Conservation (phyloP, 768 basidiomycete species). For the Phaeolepiota aurea region DNA sequence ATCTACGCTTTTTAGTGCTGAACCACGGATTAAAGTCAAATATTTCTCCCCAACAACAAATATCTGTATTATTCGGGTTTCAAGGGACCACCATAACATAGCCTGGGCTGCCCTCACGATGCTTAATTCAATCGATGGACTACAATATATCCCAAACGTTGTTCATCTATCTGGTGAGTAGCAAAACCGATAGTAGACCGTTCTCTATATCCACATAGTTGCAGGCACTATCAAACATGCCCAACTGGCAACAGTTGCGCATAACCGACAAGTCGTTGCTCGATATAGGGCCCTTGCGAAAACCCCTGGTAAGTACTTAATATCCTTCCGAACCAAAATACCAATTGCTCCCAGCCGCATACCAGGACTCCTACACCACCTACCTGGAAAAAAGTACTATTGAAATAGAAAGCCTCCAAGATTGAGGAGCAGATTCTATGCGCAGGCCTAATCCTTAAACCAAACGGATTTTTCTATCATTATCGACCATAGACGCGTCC, state of each 20-base stretch:
- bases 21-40: conserved; percentile 43
- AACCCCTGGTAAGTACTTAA: conserved; percentile 33
- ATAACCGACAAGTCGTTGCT: conserved; percentile 67
- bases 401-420: conserved; percentile 62
- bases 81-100: conserved; percentile 69
- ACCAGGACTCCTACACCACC: conserved; percentile 52
- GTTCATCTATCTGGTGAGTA: conserved; percentile 73
- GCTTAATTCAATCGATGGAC: conserved; percentile 51
- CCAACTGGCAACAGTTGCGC: conserved; percentile 67
- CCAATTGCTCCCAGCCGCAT: conserved; percentile 28
- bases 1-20: conserved; percentile 3
- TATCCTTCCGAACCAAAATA: not conserved
- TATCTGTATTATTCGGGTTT: conserved; percentile 80
- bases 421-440: too few species aligned
- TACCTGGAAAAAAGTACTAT: conserved; percentile 48
- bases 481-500: too few species aligned
- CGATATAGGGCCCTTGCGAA: conserved; percentile 50
- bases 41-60: conserved; percentile 82
- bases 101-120: conserved; percentile 78
- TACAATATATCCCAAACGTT: conserved; percentile 62
- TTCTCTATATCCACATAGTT: not conserved
- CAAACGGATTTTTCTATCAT: too few species aligned
- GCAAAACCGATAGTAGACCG: too few species aligned
- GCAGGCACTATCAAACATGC: conserved; percentile 83
- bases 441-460: too few species aligned